Evolutionary conservation across 176 grass and related monocot species (phyloP).

Genomic region (Tillandsia fasciculata): DNA sequence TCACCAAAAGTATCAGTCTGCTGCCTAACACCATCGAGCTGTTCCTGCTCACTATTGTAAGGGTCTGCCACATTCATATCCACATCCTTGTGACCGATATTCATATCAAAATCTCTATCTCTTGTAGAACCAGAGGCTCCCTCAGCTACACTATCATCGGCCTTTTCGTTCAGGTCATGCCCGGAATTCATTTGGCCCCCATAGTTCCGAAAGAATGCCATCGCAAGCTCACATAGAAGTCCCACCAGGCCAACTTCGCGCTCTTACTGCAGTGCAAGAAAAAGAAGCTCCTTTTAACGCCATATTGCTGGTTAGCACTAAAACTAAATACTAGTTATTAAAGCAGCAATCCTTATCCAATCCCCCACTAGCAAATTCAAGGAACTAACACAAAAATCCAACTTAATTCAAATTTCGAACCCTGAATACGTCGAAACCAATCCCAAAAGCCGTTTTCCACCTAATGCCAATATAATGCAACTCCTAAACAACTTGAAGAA

Average conservation of each 20-base stretch:
- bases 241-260: slow-evolving; percentile 26
- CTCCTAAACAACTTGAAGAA: not conserved
- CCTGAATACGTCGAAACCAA: not conserved
- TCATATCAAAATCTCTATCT: slow-evolving; percentile 43
- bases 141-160: slow-evolving; percentile 29
- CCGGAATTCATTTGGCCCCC: slow-evolving; percentile 58
- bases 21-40: slow-evolving; percentile 22
- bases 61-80: slow-evolving; percentile 64
- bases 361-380: not conserved
- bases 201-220: slow-evolving; percentile 95
- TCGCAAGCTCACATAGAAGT: slow-evolving; percentile 33
- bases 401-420: not conserved
- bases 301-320: not conserved
- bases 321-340: too few species aligned
- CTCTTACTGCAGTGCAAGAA: slow-evolving; percentile 17
- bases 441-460: not conserved
- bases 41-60: slow-evolving; percentile 50
- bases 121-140: slow-evolving; percentile 30
- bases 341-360: too few species aligned
- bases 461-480: not conserved
- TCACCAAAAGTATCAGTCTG: slow-evolving; percentile 22
- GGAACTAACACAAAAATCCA: not conserved
- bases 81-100: slow-evolving; percentile 51
- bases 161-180: slow-evolving; percentile 78
- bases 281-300: not conserved